Conservation (phyloP, 202 grass and related monocot species). For the Dendrocalamus latiflorus region DNA sequence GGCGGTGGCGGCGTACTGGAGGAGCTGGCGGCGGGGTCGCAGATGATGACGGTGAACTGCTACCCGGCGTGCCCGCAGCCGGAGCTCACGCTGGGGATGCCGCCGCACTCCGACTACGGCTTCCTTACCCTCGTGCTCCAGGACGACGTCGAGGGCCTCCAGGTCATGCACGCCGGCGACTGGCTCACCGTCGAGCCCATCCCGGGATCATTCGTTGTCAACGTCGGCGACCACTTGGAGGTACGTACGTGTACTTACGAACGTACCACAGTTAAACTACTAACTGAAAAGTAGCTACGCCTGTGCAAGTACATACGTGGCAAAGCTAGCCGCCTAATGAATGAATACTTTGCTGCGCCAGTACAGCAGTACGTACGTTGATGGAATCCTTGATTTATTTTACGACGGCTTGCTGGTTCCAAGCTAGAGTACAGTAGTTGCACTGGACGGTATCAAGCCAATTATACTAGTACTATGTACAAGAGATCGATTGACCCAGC, state of each 20-base stretch:
- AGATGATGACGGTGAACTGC: conserved; percentile 76
- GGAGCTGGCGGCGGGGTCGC: no score
- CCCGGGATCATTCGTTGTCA: conserved; percentile 56
- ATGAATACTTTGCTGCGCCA: no score
- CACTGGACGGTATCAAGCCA: neutral
- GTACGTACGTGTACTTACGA: conserved; percentile 8
- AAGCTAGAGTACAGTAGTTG: neutral
- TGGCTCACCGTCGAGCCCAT: conserved; percentile 78
- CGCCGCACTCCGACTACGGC: conserved; percentile 79
- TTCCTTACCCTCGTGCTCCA: conserved; percentile 75
- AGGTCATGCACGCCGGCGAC: no score
- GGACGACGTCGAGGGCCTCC: conserved; percentile 72
- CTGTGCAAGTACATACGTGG: no score
- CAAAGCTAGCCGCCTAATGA: neutral
- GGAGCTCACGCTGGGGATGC: conserved; percentile 80
- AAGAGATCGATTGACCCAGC: neutral
- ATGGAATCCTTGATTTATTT: neutral
- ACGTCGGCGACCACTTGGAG: conserved; percentile 93
- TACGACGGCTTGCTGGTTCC: neutral
- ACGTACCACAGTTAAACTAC: no score
- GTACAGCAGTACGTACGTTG: neutral
- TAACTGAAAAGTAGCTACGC: no score
- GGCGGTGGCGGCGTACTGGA: conserved; percentile 10
- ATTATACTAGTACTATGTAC: neutral
- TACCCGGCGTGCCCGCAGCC: conserved; percentile 79